Evolutionary conservation across 352 stramenopile species (phyloP).

Genomic region (Aphanomyces astaci): DNA sequence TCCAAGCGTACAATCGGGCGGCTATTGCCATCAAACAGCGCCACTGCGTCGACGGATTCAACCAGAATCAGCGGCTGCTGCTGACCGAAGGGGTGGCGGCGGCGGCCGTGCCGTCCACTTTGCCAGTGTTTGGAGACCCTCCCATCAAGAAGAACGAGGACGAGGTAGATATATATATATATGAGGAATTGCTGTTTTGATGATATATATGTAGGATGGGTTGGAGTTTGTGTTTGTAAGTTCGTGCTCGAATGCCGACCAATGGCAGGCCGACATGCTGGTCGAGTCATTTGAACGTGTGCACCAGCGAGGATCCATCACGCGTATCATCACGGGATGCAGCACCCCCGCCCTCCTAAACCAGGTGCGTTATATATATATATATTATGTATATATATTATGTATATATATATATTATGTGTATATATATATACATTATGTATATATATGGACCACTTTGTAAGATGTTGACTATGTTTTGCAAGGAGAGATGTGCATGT

Average conservation of each 20-base stretch:
- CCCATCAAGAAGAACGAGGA: neutral
- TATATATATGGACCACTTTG: too few species aligned
- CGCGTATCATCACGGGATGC: conserved; percentile 63
- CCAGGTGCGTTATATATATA: conserved; percentile 23
- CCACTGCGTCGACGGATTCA: conserved; percentile 56
- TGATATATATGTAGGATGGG: too few species aligned
- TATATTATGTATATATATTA: conserved; percentile 17
- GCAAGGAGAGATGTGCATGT: too few species aligned
- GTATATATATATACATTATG: too few species aligned
- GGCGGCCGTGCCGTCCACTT: conserved; percentile 37
- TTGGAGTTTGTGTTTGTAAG: conserved; percentile 74
- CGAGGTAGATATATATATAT: too few species aligned
- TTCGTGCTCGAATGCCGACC: conserved; percentile 45
- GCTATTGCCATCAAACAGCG: conserved; percentile 41
- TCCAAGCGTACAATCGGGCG: conserved; percentile 66
- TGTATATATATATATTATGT: conserved; percentile 24
- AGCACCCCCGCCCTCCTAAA: conserved; percentile 33
- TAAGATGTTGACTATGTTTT: too few species aligned
- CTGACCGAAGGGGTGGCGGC: conserved; percentile 40
- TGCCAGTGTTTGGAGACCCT: conserved; percentile 18
- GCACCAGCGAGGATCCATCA: conserved; percentile 49
- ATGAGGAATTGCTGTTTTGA: too few species aligned
- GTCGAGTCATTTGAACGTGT: conserved; percentile 53
- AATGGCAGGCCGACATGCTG: conserved; percentile 72
- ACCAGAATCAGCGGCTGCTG: conserved; percentile 64